Evolutionary conservation across 345 rosid species (phyloP), one percentile per base, ranked within the genome.

Genomic region (Pistacia vera): DNA sequence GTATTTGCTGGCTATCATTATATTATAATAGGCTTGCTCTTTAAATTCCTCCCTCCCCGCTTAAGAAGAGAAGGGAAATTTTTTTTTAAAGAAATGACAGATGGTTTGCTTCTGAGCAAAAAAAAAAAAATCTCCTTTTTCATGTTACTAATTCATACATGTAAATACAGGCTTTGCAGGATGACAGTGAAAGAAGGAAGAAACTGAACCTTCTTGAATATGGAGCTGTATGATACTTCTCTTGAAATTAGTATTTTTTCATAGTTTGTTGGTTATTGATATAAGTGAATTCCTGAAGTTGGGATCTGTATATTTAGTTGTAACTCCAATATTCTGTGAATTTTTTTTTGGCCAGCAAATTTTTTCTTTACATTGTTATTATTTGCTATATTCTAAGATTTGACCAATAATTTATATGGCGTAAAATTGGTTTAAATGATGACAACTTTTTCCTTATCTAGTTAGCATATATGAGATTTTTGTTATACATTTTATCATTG

Each of bases 131-230:
- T 6, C 22, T 60, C 35, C 22, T 30, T 5, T 30, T 25, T 14
- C 49, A 46, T 66, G 22, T 16, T 72, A 16, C 79, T 82, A 64
- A 76, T 64, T 7, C 22, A 25, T 81, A 74, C 51, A 63, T 78
- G 69, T 81, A 62, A 65, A 69, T 8, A 63, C 90, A 95, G 99
- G 92, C 83, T 59, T 56, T 90, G 73, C 88, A 68, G 38, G 91
- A 95, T 84, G 97, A 92, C 79, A 80, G 96, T 17, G 93, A 92
- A 77, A 87, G 89, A 81, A 92, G 96, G 85, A 95, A 83, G 89
- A 93, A 88, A 83, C 87, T 95, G 28, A 95, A 88, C 86, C 78
- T 93, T 79, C 97, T 95, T 77, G 36, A 90, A 81, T 93, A 95
- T 79, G 99, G 91, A 88, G 98, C 98, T 75, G 99, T 95, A 92